phyloP scores from a whole-genome alignment of 139 green algal species.

The Monoraphidium neglectum region DNA sequence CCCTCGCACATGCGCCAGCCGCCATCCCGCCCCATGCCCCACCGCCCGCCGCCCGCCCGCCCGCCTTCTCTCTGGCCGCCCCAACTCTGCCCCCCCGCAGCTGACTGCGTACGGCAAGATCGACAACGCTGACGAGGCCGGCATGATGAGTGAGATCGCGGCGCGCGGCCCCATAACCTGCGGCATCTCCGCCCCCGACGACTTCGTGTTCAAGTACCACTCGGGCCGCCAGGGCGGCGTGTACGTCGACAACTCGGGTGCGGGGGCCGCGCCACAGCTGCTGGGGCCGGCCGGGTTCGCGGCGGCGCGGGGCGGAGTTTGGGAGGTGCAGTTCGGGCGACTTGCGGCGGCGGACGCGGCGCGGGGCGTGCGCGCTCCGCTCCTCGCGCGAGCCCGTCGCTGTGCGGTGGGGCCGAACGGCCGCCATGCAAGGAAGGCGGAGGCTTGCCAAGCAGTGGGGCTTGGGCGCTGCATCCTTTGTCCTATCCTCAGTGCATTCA shows the following conservation, averaged over 20 bases:
- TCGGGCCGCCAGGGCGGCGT: conserved; percentile 27
- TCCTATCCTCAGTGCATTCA: no score
- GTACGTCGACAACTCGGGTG: conserved; percentile 33
- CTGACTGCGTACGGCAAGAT: conserved; percentile 40
- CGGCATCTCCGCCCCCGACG: conserved; percentile 46
- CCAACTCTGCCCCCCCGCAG: conserved; percentile 10
- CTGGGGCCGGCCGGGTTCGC: no score
- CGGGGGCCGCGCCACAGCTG: no score
- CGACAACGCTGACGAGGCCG: conserved; percentile 19
- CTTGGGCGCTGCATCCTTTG: no score
- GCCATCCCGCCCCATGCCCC: neutral
- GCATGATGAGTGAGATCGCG: conserved; percentile 57
- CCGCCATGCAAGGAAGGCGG: no score
- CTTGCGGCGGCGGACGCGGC: no score
- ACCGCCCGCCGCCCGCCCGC: neutral
- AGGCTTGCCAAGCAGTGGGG: no score
- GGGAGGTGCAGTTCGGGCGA: no score
- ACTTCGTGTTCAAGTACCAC: conserved; percentile 49
- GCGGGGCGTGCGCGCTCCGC: no score
- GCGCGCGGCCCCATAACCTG: conserved; percentile 52
- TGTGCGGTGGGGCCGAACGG: no score
- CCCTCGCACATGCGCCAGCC: neutral
- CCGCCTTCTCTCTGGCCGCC: neutral
- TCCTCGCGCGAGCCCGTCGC: no score
- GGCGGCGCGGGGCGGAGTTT: no score